Base-by-base conservation (phyloP, 2,329 filamentous ascomycete genomes). In the Diaporthe sp. region DNA sequence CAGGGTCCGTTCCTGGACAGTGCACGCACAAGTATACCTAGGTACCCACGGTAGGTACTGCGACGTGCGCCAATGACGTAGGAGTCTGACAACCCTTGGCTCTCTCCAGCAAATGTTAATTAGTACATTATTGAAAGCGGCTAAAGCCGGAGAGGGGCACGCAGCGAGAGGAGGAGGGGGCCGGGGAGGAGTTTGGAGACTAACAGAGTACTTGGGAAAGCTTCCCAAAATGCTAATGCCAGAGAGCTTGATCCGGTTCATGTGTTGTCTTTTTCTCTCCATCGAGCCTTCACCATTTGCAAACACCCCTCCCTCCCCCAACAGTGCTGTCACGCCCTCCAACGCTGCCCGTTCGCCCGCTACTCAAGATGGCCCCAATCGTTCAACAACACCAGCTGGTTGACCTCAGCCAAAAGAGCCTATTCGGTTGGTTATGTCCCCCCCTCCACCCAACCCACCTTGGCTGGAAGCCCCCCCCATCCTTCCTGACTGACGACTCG, bases 341-440 rank as follows among this genome's bases (percentile, higher is more conserved):
- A 5, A 13, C 34, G n/a, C 47, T 37, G 17, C 42, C n/a, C n/a
- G 37, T 3, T 39, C 34, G 8, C n/a, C 37, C 37, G 37, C 37
- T 15, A 71, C 28, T 61, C 49, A 73, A 65, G 39, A 78, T 78
- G 77, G 76, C 73, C 12, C 42, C 75, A 15, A 67, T 75, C 47
- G 49, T 65, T 13, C 70, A 74, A 44, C 34, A 72, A 25, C 67
- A 74, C 44, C 72, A 88, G 78, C 79, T 91, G 82, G 86, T 95
- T 79, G 91, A 95, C 83, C 88, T 94, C 74, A 87, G 87, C 83
- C 91, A 94, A 86, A 88, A 86, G 84, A 93, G 92, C 84, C 84
- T 95, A 75, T 86, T 90, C 77, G 84, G 94, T 95, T 89, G 77
- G 91, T 86, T 71, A 25, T 58, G 34, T 68, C 71, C 58, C 75